A percentile compares a stretch with the other conserved stretches of the same genome.
phyloP scores from a whole-genome alignment of 2,329 filamentous ascomycete species.

The Waltergamsia citrina region DNA sequence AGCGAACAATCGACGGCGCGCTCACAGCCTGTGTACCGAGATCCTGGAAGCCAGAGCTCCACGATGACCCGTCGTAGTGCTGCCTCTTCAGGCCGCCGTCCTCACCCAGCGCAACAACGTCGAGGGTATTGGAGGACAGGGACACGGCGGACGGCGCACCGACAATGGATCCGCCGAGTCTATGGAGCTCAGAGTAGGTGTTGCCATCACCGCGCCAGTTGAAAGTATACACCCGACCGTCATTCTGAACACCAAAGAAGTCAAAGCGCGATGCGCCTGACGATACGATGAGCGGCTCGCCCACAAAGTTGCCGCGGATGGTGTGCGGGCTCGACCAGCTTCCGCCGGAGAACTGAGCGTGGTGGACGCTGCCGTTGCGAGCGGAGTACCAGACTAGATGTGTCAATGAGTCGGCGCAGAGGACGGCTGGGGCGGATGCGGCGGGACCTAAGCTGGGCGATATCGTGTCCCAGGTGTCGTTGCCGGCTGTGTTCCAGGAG shows the following conservation, averaged over 20 bases:
- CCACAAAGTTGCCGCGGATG: background rate
- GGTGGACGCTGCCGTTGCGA: background rate
- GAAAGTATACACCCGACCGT: constrained; percentile 1
- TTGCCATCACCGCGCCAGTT: background rate
- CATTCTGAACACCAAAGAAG: constrained; percentile 2
- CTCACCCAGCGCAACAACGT: background rate
- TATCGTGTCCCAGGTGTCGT: background rate
- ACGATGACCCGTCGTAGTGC: constrained; percentile 1
- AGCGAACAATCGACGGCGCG: background rate
- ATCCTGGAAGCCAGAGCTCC: background rate
- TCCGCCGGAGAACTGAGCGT: background rate
- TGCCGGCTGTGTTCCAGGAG: background rate
- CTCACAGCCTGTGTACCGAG: background rate
- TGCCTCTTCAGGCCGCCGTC: background rate
- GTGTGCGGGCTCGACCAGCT: background rate
- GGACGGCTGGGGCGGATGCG: background rate
- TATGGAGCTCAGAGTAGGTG: background rate
- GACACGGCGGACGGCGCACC: background rate
- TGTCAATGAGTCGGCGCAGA: background rate
- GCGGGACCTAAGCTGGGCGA: background rate
- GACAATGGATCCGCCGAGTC: background rate
- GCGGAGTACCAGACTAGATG: background rate
- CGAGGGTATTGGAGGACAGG: background rate
- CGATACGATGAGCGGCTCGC: background rate
- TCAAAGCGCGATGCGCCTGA: background rate